Base-by-base conservation (phyloP, 2,329 filamentous ascomycete genomes). In the Cercospora canescens region DNA sequence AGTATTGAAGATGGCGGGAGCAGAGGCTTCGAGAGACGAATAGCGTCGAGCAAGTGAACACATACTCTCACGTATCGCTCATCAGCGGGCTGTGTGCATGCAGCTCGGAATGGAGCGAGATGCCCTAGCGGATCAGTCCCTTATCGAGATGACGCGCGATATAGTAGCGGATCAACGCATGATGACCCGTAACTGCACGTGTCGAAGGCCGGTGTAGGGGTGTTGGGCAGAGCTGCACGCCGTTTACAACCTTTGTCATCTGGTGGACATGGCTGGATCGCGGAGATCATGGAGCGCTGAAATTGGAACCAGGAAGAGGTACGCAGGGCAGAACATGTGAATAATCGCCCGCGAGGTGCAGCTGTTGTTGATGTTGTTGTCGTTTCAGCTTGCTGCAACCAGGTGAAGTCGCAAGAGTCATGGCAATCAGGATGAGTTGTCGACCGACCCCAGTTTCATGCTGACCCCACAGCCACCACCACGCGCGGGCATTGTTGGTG, bases 401-500 rank as follows among this genome's bases (percentile, higher is more conserved):
- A 61, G 59, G 59, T 61, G 59, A 61, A 52, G 59, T 61, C 24
- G 52, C 59, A 52, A 52, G 59, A 61, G 59, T 61, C 59, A 61
- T 50, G 59, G 45, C 45, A 21, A 50, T 24, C 45, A 24, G 18
- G 39, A 60, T 60, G 57, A 24, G 39, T 37, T 52, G 45, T 61
- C 59, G 32, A 48, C 28, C 26, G n/a, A 52, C 41, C 59, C 45
- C 28, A 32, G 59, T 61, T 61, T 52, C 59, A 37, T 21, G 41
- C n/a, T 26, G 24, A 45, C 37, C 18, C 21, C n/a, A 32, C 26
- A 30, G 26, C 26, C 52, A 56, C 26, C 52, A 56, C 28, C 52
- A 34, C 32, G 52, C 52, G 18, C 18, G 18, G 16, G 18, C n/a
- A 32, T 56, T n/a, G n/a, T n/a, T 56, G 52, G 52, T 56, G 28